Percentiles rank a stretch among this genome's conserved stretches.
phyloP scores from a whole-genome alignment of 768 basidiomycete species.

The Cyclocybe cylindracea region DNA sequence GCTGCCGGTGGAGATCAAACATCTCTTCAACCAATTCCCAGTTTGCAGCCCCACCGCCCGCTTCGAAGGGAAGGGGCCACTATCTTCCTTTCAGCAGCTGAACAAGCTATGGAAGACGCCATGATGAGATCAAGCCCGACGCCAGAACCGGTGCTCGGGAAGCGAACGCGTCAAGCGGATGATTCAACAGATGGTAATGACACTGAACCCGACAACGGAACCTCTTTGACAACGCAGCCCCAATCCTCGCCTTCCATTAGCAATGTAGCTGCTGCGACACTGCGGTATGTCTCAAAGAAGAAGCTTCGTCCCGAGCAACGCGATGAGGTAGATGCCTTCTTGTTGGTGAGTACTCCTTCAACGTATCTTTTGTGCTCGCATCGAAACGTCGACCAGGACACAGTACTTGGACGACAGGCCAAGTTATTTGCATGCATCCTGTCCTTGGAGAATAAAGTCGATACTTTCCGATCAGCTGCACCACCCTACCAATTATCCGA shows the following conservation, averaged over 20 bases:
- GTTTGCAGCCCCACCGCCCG: background rate
- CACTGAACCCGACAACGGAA: conserved; percentile 6
- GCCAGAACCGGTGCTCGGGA: conserved; percentile 5
- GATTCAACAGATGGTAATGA: background rate
- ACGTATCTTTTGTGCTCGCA: background rate
- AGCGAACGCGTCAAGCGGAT: background rate
- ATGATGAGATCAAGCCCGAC: conserved; percentile 6
- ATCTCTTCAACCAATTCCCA: background rate
- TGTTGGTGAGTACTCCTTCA: conserved; percentile 5
- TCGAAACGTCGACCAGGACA: conserved; percentile 10
- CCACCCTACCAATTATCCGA: conserved; percentile 13
- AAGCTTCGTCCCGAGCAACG: conserved; percentile 12
- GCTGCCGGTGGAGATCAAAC: too few species aligned
- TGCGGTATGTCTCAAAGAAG: conserved; percentile 3
- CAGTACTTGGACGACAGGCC: conserved; percentile 12
- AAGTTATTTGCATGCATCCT: conserved; percentile 13
- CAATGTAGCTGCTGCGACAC: conserved; percentile 8
- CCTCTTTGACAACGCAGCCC: background rate
- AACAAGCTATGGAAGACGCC: conserved; percentile 8
- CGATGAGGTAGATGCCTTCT: conserved; percentile 7
- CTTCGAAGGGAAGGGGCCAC: conserved; percentile 8
- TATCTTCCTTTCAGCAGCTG: conserved; percentile 5
- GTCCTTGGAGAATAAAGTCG: conserved; percentile 9
- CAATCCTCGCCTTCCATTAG: conserved; percentile 1
- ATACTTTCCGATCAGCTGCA: conserved; percentile 12